Evolutionary conservation across 768 basidiomycete species (phyloP).

Genomic region (Xerocomus brunneocitrinus): DNA sequence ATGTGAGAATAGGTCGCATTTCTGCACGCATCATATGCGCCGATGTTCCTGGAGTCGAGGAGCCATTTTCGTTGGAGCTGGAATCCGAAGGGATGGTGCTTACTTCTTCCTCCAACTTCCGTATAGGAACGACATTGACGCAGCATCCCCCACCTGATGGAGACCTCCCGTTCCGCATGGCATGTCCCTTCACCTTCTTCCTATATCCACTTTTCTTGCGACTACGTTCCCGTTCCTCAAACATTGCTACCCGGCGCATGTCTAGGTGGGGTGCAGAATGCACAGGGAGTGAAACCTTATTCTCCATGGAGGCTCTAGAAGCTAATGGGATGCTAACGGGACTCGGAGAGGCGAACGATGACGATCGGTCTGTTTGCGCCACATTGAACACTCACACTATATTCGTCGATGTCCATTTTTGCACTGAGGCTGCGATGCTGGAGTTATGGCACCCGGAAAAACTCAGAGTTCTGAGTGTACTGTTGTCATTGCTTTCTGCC

Average conservation of each 20-base stretch:
- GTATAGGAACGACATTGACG: slow-evolving; percentile 18
- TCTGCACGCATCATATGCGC: slow-evolving; percentile 47
- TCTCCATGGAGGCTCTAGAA: slow-evolving; percentile 58
- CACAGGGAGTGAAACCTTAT: slow-evolving; percentile 44
- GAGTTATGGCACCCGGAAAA: slow-evolving; percentile 66
- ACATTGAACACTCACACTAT: slow-evolving; percentile 41
- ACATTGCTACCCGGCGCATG: slow-evolving; percentile 23
- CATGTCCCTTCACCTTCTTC: slow-evolving; percentile 36
- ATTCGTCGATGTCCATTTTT: slow-evolving; percentile 43
- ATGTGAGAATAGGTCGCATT: slow-evolving; percentile 47
- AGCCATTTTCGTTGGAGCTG: slow-evolving; percentile 51
- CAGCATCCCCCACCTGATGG: slow-evolving; percentile 27
- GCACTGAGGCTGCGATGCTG: slow-evolving; percentile 54
- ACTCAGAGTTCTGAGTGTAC: slow-evolving; percentile 47
- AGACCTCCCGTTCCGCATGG: slow-evolving; percentile 43
- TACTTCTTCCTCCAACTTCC: slow-evolving; percentile 42
- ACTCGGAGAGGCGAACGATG: slow-evolving; percentile 48
- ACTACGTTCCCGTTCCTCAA: slow-evolving; percentile 37
- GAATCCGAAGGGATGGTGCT: slow-evolving; percentile 50
- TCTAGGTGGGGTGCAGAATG: slow-evolving; percentile 34
- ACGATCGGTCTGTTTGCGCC: slow-evolving; percentile 34
- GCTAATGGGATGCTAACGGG: slow-evolving; percentile 40
- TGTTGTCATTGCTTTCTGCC: slow-evolving; percentile 40
- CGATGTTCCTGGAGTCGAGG: slow-evolving; percentile 35
- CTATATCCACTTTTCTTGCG: slow-evolving; percentile 52